Percentiles rank a stretch among this genome's conserved stretches.
These are phyloP conservation scores for Corylus avellana DNA, from an alignment of 306 rosid species.

Conservation along the genomic window DNA sequence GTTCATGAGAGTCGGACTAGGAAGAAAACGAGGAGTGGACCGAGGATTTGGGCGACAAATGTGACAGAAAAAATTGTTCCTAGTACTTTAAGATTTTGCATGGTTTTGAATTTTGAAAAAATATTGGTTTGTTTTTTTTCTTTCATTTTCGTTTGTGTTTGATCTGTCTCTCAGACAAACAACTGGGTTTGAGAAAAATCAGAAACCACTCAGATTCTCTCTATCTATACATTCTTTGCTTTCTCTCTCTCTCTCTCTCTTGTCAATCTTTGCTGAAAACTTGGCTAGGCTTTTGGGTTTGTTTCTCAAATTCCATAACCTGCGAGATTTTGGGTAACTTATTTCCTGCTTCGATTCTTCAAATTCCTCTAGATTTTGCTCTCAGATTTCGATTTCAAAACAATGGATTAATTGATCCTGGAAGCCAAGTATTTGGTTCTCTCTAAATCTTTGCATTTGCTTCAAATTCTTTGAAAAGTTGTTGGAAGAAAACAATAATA, in stretches of 20 bases:
- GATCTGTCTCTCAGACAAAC: slow-evolving; percentile 53
- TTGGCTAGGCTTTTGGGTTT: slow-evolving; percentile 41
- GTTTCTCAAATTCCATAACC: slow-evolving; percentile 30
- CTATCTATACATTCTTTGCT: not conserved
- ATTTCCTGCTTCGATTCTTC: not conserved
- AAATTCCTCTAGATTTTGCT: slow-evolving; percentile 11
- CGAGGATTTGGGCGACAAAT: slow-evolving; percentile 62
- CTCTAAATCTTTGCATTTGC: slow-evolving; percentile 28
- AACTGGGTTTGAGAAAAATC: slow-evolving; percentile 51
- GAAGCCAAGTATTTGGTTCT: slow-evolving; percentile 25
- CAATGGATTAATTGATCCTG: slow-evolving; percentile 13
- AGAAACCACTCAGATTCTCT: slow-evolving; percentile 35
- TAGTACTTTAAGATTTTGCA: slow-evolving; percentile 56
- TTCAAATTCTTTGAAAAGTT: slow-evolving; percentile 20
- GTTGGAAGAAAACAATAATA: not conserved
- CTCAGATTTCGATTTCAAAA: slow-evolving; percentile 19
- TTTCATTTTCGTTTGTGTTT: not conserved
- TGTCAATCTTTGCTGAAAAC: slow-evolving; percentile 28
- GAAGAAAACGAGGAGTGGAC: slow-evolving; percentile 55
- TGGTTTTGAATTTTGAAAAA: slow-evolving; percentile 42
- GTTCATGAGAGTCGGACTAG: slow-evolving; percentile 56
- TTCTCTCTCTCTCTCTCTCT: not conserved
- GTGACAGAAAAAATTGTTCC: slow-evolving; percentile 24
- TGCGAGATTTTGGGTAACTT: slow-evolving; percentile 41
- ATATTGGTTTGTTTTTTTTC: not conserved